Base-by-base conservation (phyloP, 768 basidiomycete genomes). In the Phlebiopsis gigantea region DNA sequence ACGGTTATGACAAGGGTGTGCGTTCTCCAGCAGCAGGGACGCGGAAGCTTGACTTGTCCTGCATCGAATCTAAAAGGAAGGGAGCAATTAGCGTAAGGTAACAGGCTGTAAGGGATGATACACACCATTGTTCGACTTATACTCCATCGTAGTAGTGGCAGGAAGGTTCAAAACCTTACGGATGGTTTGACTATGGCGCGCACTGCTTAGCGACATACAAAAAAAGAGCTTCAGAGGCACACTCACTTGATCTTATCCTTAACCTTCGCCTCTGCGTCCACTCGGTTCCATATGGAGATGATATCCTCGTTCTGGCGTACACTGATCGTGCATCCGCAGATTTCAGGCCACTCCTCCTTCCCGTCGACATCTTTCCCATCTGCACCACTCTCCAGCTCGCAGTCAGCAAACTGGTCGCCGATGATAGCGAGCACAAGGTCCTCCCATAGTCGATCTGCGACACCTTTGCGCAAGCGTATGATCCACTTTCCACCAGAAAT, bases 241-340 rank as follows among this genome's bases (percentile, higher is more conserved):
- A 46, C 56, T 12, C 8, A 94, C 94, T 84, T 80, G 60, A 98
- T 89, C 64, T 83, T 84, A 63, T 92, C 91, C 61, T 86, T 83
- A 29, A 88, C 78, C 63, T 84, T 88, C 19, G 76, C 69, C 63
- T 95, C 90, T 5, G 76, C 82, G 62, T 93, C 93, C 56, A 85
- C 78, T 62, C 86, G 82, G 67, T 95, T 94, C 96, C 96, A 98
- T 21, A 98, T 66, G 62, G 87, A 90, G 55, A 98, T 77, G 59
- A 98, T 96, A 67, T 98, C 96, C 75, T 98, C 96, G 61, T 83
- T 88, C 72, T 90, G 88, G 63, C 96, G 74, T 55, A 96, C 93
- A 67, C 90, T 93, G 67, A 98, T 88, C 28, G 95, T 98, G 68
- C 92, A 93, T 42, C 95, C 96, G 65, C 93, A 94, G 30, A 98